Base-by-base conservation (phyloP, 331 rosid species). In the Quercus tomentella region DNA sequence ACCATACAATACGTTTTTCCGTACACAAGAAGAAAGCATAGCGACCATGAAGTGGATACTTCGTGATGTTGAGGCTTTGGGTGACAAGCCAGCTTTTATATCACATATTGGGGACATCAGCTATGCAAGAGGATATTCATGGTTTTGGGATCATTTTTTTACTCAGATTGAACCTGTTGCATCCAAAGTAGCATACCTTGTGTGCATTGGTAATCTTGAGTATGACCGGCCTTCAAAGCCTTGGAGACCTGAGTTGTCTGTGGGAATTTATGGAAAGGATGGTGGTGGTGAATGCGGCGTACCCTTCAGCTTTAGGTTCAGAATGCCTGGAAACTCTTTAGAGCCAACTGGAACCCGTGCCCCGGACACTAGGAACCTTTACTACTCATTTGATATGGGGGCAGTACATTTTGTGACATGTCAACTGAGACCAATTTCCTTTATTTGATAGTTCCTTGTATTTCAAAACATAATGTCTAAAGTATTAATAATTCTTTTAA, bases 221-320 rank as follows among this genome's bases (percentile, higher is more conserved):
- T 96, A 93, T 77, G 74, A 93, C 72, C 93, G 99, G 99, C 94
- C 98, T 26, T 72, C 52, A 63, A 97, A 96, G 86, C 96, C 98
- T 4, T 93, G 90, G 90, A 93, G 86, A 79, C 97, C 99, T 11
- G 90, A 84, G 12, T 93, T 97, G 98, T 77, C 99, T 2, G 10
- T 6, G 12, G 37, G 75, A 2, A 79, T 65, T 74, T 95, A 95
- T 30, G 93, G 94, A 74, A 95, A 65, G 76, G 99, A 95, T 26
- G 96, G 99, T 28, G 97, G 99, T 60, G 99, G 99, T 52, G 99
- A 95, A 82, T 95, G 99, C 30, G 98, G 98, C 65, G 92, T 96
- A 33, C 99, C 98, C n/a, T 96, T 91, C 61, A 93, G 97, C 87
- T 77, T 91, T 17, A 89, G 81, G 92, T 93, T 96, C 86, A 84